Evolutionary conservation across 2,329 filamentous ascomycete species (phyloP).

Genomic region (Aspergillus sp.): DNA sequence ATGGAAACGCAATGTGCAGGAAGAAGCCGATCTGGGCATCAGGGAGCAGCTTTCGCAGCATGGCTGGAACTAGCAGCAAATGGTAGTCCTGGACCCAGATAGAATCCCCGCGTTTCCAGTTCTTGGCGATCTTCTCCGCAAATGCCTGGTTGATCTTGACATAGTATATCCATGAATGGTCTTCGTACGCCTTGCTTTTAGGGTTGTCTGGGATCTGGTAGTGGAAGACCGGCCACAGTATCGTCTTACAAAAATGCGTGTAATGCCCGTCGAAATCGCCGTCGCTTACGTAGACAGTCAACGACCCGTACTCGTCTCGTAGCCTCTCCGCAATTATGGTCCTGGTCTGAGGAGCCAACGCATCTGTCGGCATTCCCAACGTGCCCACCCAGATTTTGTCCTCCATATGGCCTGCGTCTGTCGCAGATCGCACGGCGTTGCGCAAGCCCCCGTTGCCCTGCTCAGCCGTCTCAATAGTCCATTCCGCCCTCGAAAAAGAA

Average conservation of each 20-base stretch:
- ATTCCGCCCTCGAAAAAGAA: slow-evolving; percentile 71
- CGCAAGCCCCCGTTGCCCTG: slow-evolving; percentile 90
- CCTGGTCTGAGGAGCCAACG: slow-evolving; percentile 68
- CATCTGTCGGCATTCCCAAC: slow-evolving; percentile 89
- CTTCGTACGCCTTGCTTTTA: slow-evolving; percentile 94
- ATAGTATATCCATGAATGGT: slow-evolving; percentile 94
- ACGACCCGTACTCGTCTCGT: slow-evolving; percentile 73
- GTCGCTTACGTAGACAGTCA: slow-evolving; percentile 80
- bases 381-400: slow-evolving; percentile 91
- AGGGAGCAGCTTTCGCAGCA: slow-evolving; percentile 76
- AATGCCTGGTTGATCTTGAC: slow-evolving; percentile 87
- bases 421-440: slow-evolving; percentile 78
- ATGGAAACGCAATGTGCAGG: slow-evolving; percentile 89
- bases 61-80: slow-evolving; percentile 74
- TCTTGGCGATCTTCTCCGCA: slow-evolving; percentile 77
- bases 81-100: slow-evolving; percentile 98
- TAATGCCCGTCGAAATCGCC: slow-evolving; percentile 93
- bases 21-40: slow-evolving; percentile 95
- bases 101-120: slow-evolving; percentile 86
- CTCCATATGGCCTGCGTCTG: slow-evolving; percentile 61
- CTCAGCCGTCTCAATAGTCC: slow-evolving; percentile 77
- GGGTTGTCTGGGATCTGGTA: slow-evolving; percentile 96
- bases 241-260: slow-evolving; percentile 90
- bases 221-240: slow-evolving; percentile 94
- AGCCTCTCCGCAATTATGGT: slow-evolving; percentile 78